These are phyloP conservation scores for Colletotrichum simmondsii DNA, from an alignment of 2,329 filamentous ascomycete species.

Conservation along the genomic window DNA sequence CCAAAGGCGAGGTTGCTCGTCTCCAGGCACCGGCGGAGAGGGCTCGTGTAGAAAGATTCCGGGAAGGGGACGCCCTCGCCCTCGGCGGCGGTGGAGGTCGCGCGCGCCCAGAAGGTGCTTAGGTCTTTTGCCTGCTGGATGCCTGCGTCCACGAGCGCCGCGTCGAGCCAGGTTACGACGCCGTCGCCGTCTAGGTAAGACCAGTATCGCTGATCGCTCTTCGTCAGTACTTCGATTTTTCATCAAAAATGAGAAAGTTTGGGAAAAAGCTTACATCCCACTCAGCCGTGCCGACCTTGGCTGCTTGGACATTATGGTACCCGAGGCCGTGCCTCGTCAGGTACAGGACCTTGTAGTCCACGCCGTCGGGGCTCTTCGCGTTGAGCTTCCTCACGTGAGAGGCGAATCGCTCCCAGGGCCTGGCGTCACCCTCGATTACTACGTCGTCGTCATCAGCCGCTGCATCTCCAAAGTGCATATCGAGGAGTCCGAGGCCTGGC, in stretches of 20 bases:
- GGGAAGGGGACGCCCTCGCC: no score
- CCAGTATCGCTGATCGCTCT: slow-evolving; percentile 43
- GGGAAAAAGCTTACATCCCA: slow-evolving; percentile 58
- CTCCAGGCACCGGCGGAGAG: no score
- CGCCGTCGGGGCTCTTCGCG: slow-evolving; percentile 48
- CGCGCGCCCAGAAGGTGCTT: slow-evolving; percentile 60
- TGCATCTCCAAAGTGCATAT: slow-evolving; percentile 52
- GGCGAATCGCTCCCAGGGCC: slow-evolving; percentile 64
- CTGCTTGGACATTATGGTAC: slow-evolving; percentile 59
- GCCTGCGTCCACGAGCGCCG: slow-evolving; percentile 63
- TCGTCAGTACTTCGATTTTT: neutral
- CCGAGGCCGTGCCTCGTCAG: slow-evolving; percentile 69
- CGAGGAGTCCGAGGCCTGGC: slow-evolving; percentile 64
- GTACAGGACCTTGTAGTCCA: slow-evolving; percentile 64
- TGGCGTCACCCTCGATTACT: slow-evolving; percentile 38
- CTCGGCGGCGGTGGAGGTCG: slow-evolving; percentile 34
- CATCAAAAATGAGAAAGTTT: neutral
- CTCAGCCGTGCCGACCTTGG: slow-evolving; percentile 64
- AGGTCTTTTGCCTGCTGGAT: slow-evolving; percentile 63
- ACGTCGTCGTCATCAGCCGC: slow-evolving; percentile 12
- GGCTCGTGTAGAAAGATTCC: no score
- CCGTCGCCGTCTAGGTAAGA: slow-evolving; percentile 52
- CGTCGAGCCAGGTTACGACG: slow-evolving; percentile 52
- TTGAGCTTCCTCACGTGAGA: slow-evolving; percentile 60
- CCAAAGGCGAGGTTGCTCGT: no score